phyloP scores from a whole-genome alignment of 2,329 filamentous ascomycete genomes.

The Teratosphaeria nubilosa region DNA sequence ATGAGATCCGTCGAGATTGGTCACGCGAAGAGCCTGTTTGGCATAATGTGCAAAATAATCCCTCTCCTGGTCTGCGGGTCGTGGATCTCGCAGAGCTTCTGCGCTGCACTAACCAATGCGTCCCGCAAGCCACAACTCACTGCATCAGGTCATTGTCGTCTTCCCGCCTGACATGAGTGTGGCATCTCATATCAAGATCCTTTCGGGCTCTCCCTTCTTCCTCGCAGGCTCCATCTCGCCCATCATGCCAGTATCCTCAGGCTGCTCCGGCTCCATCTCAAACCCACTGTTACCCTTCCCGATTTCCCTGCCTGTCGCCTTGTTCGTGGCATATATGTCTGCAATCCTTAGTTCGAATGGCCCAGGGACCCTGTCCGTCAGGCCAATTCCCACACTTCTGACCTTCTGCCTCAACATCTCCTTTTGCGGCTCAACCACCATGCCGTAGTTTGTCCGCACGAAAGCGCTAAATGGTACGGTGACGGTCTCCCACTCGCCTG shows the following conservation, averaged over 20 bases:
- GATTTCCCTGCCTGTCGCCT: constrained; percentile 29
- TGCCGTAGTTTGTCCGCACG: constrained; percentile 86
- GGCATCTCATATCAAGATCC: constrained; percentile 24
- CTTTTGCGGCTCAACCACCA: constrained; percentile 84
- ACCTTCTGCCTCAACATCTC: constrained; percentile 83
- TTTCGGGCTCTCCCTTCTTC: constrained; percentile 26
- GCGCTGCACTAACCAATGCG: no score
- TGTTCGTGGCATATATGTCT: constrained; percentile 83
- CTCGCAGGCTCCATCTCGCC: constrained; percentile 20
- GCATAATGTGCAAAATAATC: no score
- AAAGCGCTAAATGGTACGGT: constrained; percentile 85
- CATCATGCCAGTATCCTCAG: constrained; percentile 20
- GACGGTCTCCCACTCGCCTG: constrained; percentile 92
- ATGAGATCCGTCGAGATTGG: no score
- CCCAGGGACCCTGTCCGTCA: constrained; percentile 81
- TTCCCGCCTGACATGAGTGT: not conserved
- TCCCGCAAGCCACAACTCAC: not conserved
- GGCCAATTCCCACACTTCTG: constrained; percentile 70
- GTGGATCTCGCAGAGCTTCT: no score
- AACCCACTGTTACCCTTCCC: constrained; percentile 22
- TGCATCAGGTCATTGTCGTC: not conserved
- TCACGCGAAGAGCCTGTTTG: no score
- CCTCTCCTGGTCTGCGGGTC: no score
- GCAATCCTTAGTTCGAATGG: constrained; percentile 81
- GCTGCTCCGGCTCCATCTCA: constrained; percentile 13